phyloP scores from a whole-genome alignment of 257 asterid species.

The Voacanga thouarsii region DNA sequence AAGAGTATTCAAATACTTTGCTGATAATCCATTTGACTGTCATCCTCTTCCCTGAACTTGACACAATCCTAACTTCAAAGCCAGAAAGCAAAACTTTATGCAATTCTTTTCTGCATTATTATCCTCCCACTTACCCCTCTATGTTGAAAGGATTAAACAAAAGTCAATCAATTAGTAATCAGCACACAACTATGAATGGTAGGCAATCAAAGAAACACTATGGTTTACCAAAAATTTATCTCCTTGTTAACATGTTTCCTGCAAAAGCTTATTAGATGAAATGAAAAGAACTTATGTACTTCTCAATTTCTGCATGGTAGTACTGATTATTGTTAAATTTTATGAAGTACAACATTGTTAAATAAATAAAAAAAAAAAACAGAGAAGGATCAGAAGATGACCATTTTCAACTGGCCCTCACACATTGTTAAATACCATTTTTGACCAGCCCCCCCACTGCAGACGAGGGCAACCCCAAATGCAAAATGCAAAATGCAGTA shows the following conservation, averaged over 20 bases:
- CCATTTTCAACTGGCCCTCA: too few relatives aligned
- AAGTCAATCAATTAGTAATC: background rate
- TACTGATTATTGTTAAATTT: too few relatives aligned
- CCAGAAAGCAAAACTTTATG: background rate
- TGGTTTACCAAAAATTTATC: background rate
- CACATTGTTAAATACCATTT: too few relatives aligned
- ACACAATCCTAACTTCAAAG: background rate
- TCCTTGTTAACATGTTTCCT: background rate
- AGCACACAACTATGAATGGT: background rate
- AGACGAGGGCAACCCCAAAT: too few relatives aligned
- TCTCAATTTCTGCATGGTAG: too few relatives aligned
- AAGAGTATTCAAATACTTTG: background rate
- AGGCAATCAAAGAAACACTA: background rate
- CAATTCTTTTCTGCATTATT: background rate
- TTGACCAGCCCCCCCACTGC: too few relatives aligned
- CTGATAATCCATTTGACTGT: background rate
- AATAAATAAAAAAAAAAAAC: too few relatives aligned
- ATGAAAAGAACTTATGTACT: slow-evolving; percentile 3
- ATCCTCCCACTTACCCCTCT: too few relatives aligned
- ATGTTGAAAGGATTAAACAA: background rate
- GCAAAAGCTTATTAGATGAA: background rate
- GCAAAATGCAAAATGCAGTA: too few relatives aligned
- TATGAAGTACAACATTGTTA: too few relatives aligned
- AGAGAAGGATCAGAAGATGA: too few relatives aligned
- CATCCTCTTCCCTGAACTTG: background rate